Conservation (phyloP, 495 filamentous ascomycete genomes). For the Aspergillus nanangensis region DNA sequence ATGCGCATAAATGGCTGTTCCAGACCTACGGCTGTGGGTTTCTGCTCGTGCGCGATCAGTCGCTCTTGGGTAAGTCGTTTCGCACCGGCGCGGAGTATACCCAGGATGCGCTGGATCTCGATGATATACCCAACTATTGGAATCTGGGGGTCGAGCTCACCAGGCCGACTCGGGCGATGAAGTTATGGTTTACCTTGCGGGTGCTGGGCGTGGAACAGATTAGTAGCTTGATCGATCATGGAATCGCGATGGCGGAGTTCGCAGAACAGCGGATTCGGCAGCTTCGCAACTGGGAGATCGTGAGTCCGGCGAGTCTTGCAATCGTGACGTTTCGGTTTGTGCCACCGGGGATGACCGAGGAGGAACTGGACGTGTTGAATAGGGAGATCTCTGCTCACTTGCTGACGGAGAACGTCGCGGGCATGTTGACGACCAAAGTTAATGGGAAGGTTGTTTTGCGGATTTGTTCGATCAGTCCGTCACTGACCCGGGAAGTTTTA, state of each 20-base stretch:
- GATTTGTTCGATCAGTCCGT: constrained; percentile 19
- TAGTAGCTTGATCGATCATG: constrained; percentile 17
- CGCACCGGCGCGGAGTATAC: constrained; percentile 12
- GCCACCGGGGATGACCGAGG: background rate
- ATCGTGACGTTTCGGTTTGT: constrained; percentile 16
- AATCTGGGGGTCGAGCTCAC: constrained; percentile 20
- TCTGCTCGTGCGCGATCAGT: constrained; percentile 9
- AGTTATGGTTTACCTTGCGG: constrained; percentile 20
- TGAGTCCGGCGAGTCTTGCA: constrained; percentile 4
- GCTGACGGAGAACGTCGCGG: constrained; percentile 8
- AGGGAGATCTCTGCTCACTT: background rate
- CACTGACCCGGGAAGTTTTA: background rate
- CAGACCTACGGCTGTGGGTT: constrained; percentile 21
- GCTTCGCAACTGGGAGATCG: constrained; percentile 10
- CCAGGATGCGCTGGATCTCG: constrained; percentile 7
- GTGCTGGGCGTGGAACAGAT: constrained; percentile 17
- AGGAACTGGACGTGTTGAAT: constrained; percentile 4
- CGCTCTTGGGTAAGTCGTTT: constrained; percentile 8
- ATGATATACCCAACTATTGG: constrained; percentile 15
- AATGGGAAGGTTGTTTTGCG: constrained; percentile 8
- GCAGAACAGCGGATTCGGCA: constrained; percentile 7
- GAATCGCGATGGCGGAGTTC: constrained; percentile 10
- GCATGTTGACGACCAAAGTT: constrained; percentile 10
- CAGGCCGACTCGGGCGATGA: constrained; percentile 19
- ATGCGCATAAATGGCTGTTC: constrained; percentile 31